phyloP scores from a whole-genome alignment of 805 yeast species.

The Candida rishiriensis region DNA sequence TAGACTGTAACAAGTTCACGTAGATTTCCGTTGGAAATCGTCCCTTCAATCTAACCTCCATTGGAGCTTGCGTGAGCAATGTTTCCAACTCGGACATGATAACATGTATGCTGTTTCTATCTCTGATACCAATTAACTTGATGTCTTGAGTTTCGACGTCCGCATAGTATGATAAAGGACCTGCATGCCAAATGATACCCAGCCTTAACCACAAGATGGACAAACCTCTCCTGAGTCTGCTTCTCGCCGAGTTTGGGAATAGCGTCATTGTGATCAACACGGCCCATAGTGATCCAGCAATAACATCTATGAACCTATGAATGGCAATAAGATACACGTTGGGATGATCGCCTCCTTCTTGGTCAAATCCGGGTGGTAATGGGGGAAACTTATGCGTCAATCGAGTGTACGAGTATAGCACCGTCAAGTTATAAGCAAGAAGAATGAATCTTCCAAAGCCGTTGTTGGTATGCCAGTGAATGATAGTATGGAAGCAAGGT shows the following conservation, averaged over 20 bases:
- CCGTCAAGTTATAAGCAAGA: conserved; percentile 73
- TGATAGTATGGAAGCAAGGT: conserved; percentile 53
- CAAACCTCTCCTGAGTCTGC: conserved; percentile 58
- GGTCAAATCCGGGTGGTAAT: conserved; percentile 40
- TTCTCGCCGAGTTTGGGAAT: conserved; percentile 73
- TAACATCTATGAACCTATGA: conserved; percentile 71
- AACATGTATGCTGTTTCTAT: conserved; percentile 39
- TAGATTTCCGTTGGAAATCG: conserved; percentile 56
- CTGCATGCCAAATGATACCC: conserved; percentile 78
- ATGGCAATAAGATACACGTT: conserved; percentile 69
- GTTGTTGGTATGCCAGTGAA: conserved; percentile 59
- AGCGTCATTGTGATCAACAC: conserved; percentile 59
- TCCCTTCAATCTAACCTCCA: conserved; percentile 73
- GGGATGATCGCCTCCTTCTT: conserved; percentile 69
- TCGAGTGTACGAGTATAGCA: conserved; percentile 68
- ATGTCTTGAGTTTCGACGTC: conserved; percentile 21
- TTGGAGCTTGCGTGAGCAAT: conserved; percentile 64
- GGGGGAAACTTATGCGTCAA: conserved; percentile 41
- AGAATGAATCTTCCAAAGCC: conserved; percentile 68
- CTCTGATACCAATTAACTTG: conserved; percentile 40
- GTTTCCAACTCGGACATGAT: conserved; percentile 58
- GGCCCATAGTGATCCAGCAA: conserved; percentile 75
- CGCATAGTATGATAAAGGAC: conserved; percentile 52
- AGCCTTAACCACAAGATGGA: conserved; percentile 71
- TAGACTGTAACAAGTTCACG: conserved; percentile 44